Conservation (phyloP, 2,329 filamentous ascomycete species). For the Mariannaea sp. region DNA sequence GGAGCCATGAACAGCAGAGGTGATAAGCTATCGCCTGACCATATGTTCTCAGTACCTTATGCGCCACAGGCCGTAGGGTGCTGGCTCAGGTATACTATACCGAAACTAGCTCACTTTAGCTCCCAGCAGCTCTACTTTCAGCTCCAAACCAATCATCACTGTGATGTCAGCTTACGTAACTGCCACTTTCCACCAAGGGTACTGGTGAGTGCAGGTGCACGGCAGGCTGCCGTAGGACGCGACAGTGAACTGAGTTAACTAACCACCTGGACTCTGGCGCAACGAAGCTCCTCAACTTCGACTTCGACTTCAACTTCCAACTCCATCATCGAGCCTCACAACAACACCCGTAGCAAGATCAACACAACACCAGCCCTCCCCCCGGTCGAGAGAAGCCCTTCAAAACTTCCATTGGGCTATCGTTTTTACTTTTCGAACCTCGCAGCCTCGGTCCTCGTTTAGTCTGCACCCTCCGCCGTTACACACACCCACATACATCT, state of each 20-base stretch:
- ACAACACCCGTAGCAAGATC: not conserved
- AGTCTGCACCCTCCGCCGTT: not conserved
- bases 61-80: not conserved
- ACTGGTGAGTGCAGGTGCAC: conserved; percentile 11
- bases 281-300: conserved; percentile 17
- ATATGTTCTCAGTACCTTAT: conserved; percentile 17
- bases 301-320: conserved; percentile 20
- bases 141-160: conserved; percentile 39
- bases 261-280: no score
- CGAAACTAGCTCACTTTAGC: conserved; percentile 11
- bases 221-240: conserved; percentile 46
- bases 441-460: not conserved
- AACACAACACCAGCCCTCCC: conserved; percentile 1
- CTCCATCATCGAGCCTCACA: conserved; percentile 13
- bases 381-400: not conserved
- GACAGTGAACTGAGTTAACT: conserved; percentile 39
- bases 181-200: not conserved
- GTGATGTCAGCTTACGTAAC: conserved; percentile 40
- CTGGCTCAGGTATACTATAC: not conserved
- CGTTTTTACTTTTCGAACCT: not conserved
- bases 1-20: no score
- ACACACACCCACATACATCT: conserved; percentile 20
- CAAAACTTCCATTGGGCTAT: not conserved
- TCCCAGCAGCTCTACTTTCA: conserved; percentile 3
- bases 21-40: not conserved